Evolutionary conservation across 345 rosid genomes (phyloP).

Genomic region (sweet orange (Citrus sinensis)): DVS_A1.0 CM039162.1:25923501-25924000

Average conservation of each 20-base stretch:
- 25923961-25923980: not conserved
- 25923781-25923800: conserved; percentile 87
- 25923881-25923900: not conserved
- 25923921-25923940: not conserved
- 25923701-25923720: conserved; percentile 97
- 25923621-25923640: not conserved
- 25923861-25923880: not conserved
- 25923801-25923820: conserved; percentile 64
- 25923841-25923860: conserved; percentile 47
- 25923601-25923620: not conserved
- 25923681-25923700: conserved; percentile 93
- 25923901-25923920: not conserved
- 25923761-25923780: conserved; percentile 68
- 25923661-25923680: conserved; percentile 80
- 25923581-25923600: not conserved
- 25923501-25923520: not conserved
- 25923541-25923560: not conserved
- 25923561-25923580: not conserved
- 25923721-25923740: conserved; percentile 98
- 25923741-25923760: conserved; percentile 73
- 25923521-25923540: not conserved
- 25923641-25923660: conserved; percentile 10
- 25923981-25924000: not conserved
- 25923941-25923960: not conserved
- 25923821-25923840: conserved; percentile 62